A percentile compares a stretch with the other conserved stretches of the same genome.
These are phyloP conservation scores for Lablab purpureus DNA, from an alignment of 306 rosid species.

Conservation along the genomic window DNA sequence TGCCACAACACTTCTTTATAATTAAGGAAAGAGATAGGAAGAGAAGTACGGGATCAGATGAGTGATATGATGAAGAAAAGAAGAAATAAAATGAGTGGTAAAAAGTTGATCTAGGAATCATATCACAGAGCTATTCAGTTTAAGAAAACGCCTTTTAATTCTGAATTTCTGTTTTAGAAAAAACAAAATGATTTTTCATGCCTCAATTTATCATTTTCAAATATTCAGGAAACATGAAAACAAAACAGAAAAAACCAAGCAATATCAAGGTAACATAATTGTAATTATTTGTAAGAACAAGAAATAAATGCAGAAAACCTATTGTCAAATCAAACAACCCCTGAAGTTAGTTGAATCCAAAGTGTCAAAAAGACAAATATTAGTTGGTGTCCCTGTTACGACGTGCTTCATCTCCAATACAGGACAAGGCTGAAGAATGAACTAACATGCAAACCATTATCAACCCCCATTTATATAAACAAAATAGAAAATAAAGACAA, in stretches of 20 bases:
- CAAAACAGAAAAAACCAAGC: background rate
- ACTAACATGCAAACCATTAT: background rate
- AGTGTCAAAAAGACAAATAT: constrained; percentile 1
- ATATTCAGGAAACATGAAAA: constrained; percentile 1
- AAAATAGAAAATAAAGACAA: background rate
- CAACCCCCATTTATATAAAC: background rate
- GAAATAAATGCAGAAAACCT: background rate
- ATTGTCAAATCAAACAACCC: background rate
- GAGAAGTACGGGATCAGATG: background rate
- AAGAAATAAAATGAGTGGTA: background rate
- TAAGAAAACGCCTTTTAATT: background rate
- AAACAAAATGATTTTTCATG: background rate
- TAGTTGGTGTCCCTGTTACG: background rate
- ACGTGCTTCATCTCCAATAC: constrained; percentile 7
- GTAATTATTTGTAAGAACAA: background rate
- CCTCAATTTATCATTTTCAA: background rate
- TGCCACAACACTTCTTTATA: background rate
- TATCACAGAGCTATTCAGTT: background rate
- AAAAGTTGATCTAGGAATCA: background rate
- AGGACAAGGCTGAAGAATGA: constrained; percentile 7
- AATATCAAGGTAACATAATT: background rate
- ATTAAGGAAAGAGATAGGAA: background rate
- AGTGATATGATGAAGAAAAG: background rate
- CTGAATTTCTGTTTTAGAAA: background rate
- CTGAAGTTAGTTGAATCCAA: constrained; percentile 2